Conservation (phyloP, 106 monocot species). For the Apostasia ramifera region DNA sequence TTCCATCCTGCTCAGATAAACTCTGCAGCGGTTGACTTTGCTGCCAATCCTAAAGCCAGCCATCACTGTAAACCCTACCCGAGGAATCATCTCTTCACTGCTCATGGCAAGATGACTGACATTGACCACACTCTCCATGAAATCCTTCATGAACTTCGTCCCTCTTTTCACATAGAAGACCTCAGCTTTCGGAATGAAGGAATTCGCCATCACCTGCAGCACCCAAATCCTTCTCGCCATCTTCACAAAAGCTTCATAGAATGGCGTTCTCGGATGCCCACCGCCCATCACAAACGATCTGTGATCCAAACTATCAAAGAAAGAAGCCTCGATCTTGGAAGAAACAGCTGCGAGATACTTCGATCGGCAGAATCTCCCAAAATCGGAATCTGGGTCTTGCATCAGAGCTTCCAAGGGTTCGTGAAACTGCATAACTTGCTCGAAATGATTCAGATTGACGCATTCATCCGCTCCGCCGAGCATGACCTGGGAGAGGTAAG, state of each 20-base stretch:
- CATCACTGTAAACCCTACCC: slow-evolving; percentile 78
- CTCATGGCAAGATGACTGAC: slow-evolving; percentile 23
- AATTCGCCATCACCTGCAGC: slow-evolving; percentile 65
- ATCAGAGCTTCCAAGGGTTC: slow-evolving; percentile 73
- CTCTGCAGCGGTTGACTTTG: slow-evolving; percentile 57
- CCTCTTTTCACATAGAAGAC: slow-evolving; percentile 64
- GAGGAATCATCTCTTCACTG: slow-evolving; percentile 29
- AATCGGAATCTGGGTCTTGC: slow-evolving; percentile 75
- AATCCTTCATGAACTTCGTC: slow-evolving; percentile 55
- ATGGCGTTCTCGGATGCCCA: slow-evolving; percentile 83
- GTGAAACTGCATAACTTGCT: slow-evolving; percentile 47
- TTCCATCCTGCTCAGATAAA: slow-evolving; percentile 28
- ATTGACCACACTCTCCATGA: slow-evolving; percentile 75
- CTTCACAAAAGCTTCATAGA: slow-evolving; percentile 79
- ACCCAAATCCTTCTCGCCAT: slow-evolving; percentile 72
- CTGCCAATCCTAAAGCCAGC: slow-evolving; percentile 76
- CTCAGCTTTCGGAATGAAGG: slow-evolving; percentile 65
- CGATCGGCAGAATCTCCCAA: slow-evolving; percentile 72
- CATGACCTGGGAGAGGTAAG: slow-evolving; percentile 60
- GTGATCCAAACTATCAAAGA: slow-evolving; percentile 85
- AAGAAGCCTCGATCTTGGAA: slow-evolving; percentile 71
- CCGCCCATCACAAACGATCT: slow-evolving; percentile 59
- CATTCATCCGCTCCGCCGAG: slow-evolving; percentile 58
- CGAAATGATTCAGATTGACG: slow-evolving; percentile 50
- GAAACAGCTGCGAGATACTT: slow-evolving; percentile 60